phyloP scores from a whole-genome alignment of 257 asterid genomes.

The Coffea canephora region DNA sequence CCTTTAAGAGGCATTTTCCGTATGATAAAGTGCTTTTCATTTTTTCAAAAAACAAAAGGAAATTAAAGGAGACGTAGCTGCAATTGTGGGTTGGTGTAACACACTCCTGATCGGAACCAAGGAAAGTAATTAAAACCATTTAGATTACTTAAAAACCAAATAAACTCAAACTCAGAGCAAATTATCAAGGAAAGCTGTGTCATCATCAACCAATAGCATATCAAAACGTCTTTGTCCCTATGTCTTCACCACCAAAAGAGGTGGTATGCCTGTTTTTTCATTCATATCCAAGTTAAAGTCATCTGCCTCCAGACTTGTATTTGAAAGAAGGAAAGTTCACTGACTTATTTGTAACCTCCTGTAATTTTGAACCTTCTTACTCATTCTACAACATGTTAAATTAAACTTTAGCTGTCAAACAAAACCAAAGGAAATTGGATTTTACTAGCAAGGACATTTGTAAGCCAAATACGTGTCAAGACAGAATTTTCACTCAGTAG shows the following conservation, averaged over 20 bases:
- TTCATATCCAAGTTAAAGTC: not conserved
- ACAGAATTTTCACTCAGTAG: not conserved
- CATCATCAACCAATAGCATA: not conserved
- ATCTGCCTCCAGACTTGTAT: not conserved
- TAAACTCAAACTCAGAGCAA: not conserved
- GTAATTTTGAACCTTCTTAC: not conserved
- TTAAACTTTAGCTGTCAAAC: not conserved
- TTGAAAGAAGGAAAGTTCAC: not conserved
- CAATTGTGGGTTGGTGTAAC: not conserved
- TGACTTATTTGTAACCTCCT: not conserved
- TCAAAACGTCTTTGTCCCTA: not conserved
- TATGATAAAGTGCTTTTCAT: not conserved
- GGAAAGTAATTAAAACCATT: not conserved
- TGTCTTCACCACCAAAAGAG: not conserved
- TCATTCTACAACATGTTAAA: not conserved
- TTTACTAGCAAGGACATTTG: not conserved
- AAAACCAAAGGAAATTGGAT: not conserved
- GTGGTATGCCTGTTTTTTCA: not conserved
- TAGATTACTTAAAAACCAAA: not conserved
- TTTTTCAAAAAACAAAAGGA: not conserved
- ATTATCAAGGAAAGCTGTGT: not conserved
- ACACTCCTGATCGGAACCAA: not conserved
- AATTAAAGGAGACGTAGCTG: not conserved
- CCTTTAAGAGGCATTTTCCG: not conserved
- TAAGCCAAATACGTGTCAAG: not conserved